phyloP scores from a whole-genome alignment of 768 basidiomycete species.

The Xanthoconium stramineum region DNA sequence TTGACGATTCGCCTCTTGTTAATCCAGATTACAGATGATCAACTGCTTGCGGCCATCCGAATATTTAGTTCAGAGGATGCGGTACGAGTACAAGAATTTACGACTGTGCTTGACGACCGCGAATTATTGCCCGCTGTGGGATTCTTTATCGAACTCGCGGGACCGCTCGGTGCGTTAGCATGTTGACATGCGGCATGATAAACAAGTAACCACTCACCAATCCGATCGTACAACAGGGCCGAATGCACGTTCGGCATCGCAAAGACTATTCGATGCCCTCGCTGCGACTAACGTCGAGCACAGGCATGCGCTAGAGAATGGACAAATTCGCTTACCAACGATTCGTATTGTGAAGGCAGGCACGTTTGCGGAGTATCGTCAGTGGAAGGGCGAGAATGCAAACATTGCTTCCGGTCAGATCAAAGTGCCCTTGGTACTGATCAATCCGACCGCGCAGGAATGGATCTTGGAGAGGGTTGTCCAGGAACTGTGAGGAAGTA shows the following conservation, averaged over 20 bases:
- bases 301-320: not conserved
- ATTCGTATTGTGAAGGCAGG: conserved; percentile 3
- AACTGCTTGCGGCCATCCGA: conserved; percentile 7
- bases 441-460: not conserved
- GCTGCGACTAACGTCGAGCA: not conserved
- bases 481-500: conserved; percentile 7
- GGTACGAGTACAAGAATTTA: conserved; percentile 13
- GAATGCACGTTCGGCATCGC: not conserved
- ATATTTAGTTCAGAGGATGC: not conserved
- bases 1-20: conserved; percentile 5
- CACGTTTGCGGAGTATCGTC: conserved; percentile 17
- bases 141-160: conserved; percentile 15
- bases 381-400: conserved; percentile 1
- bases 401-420: conserved; percentile 10
- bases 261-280: conserved; percentile 10
- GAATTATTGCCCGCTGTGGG: not conserved
- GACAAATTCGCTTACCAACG: not conserved
- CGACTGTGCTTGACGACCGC: conserved; percentile 16
- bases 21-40: conserved; percentile 3
- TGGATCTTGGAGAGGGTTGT: conserved; percentile 19
- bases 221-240: not conserved
- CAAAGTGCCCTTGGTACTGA: conserved; percentile 11
- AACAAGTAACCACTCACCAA: not conserved
- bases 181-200: not conserved
- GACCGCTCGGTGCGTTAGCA: conserved; percentile 7